phyloP scores from a whole-genome alignment of 106 monocot species.

The Dendrobium nobile region DNA sequence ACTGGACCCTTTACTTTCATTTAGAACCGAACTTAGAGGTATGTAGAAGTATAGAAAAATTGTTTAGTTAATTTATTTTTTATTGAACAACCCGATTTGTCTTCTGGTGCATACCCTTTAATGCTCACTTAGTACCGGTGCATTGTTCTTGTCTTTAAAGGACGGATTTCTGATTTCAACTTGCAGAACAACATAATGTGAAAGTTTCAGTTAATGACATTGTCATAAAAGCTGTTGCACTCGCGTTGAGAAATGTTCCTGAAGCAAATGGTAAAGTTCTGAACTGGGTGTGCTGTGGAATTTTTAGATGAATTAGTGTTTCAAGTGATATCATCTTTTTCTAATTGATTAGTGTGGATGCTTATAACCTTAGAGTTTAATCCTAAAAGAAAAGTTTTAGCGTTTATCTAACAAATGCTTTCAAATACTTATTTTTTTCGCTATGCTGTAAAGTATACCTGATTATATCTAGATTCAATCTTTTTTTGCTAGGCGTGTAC shows the following conservation, averaged over 20 bases:
- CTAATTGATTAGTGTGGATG: not conserved
- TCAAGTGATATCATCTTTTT: not conserved
- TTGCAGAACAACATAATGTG: constrained; percentile 91
- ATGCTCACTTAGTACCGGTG: not conserved
- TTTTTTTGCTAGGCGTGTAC: not conserved
- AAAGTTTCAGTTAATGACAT: constrained; percentile 98
- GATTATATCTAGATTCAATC: not conserved
- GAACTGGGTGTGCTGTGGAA: not conserved
- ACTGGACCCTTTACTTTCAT: constrained; percentile 73
- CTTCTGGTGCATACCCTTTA: not conserved
- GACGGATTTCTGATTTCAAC: not conserved
- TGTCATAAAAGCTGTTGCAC: constrained; percentile 91
- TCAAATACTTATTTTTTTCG: not conserved
- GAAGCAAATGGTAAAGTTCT: constrained; percentile 82
- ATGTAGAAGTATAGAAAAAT: not conserved
- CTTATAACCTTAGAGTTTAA: not conserved
- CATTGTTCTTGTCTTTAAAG: not conserved
- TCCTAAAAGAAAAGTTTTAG: not conserved
- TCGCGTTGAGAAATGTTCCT: constrained; percentile 77
- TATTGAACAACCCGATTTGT: not conserved
- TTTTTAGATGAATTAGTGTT: not conserved
- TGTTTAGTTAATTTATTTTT: constrained; percentile 2
- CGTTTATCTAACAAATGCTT: not conserved
- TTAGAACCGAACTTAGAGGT: constrained; percentile 94
- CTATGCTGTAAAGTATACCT: not conserved